These are phyloP conservation scores for Alnus rubra DNA, from an alignment of 306 rosid genomes.

Conservation along the genomic window DNA sequence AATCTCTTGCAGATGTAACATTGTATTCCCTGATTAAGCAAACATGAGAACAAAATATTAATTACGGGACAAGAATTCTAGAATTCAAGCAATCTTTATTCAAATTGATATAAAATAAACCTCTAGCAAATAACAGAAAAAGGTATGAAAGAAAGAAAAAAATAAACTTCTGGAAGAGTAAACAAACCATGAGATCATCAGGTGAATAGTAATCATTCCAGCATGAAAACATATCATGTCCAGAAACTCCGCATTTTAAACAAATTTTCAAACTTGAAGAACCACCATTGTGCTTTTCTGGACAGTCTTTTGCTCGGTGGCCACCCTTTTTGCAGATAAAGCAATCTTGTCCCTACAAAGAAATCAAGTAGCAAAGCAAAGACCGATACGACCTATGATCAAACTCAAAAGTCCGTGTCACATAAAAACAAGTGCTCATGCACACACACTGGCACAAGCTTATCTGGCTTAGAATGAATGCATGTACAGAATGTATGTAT, in stretches of 20 bases:
- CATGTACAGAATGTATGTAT: not conserved
- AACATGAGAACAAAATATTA: not conserved
- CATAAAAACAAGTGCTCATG: not conserved
- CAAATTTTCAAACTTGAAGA: slow-evolving; percentile 47
- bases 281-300: slow-evolving; percentile 53
- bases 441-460: not conserved
- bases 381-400: not conserved
- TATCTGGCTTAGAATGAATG: not conserved
- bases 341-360: slow-evolving; percentile 65
- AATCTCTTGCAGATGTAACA: slow-evolving; percentile 74
- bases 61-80: slow-evolving; percentile 20
- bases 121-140: slow-evolving; percentile 11
- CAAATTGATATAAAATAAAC: slow-evolving; percentile 6
- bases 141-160: not conserved
- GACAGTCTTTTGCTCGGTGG: slow-evolving; percentile 86
- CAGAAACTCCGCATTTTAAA: slow-evolving; percentile 80
- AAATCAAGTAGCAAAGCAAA: slow-evolving; percentile 1
- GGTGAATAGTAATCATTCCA: slow-evolving; percentile 50
- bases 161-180: slow-evolving; percentile 2
- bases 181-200: slow-evolving; percentile 78
- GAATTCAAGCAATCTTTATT: slow-evolving; percentile 1
- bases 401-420: not conserved
- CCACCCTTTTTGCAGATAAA: slow-evolving; percentile 75
- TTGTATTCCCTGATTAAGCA: slow-evolving; percentile 58
- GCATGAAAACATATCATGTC: slow-evolving; percentile 91